These are phyloP conservation scores for Adiantum capillusveneris DNA, from an alignment of 75 land plant genomes.

Conservation along the genomic window DNA sequence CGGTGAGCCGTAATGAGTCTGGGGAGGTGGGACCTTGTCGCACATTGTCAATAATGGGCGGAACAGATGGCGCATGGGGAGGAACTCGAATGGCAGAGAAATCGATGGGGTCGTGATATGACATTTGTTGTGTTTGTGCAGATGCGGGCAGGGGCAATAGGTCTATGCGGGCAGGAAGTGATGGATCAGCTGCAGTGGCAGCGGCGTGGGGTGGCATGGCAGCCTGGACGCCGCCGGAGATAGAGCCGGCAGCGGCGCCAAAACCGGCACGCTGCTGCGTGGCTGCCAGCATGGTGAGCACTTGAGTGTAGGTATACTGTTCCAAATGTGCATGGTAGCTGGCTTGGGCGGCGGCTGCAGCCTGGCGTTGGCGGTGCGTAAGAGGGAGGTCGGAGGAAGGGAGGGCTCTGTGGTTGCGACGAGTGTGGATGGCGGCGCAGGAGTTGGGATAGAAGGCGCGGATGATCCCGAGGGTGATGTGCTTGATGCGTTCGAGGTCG, in stretches of 20 bases:
- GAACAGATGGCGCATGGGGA: no score
- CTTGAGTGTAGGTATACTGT: background rate
- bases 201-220: background rate
- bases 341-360: background rate
- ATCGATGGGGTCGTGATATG: no score
- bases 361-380: background rate
- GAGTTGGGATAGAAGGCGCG: background rate
- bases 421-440: conserved; percentile 6
- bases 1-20: no score
- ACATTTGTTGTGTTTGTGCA: no score
- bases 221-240: background rate
- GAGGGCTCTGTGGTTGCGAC: background rate
- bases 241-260: background rate
- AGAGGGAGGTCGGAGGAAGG: background rate
- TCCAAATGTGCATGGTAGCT: background rate
- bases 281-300: background rate
- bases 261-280: background rate
- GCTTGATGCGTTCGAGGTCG: background rate
- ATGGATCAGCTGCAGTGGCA: background rate
- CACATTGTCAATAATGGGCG: no score
- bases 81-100: no score
- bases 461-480: background rate
- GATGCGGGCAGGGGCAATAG: no score
- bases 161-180: no score
- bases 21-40: no score